Conservation (phyloP, 257 asterid species). For the Nicotiana tomentosiformis region DNA sequence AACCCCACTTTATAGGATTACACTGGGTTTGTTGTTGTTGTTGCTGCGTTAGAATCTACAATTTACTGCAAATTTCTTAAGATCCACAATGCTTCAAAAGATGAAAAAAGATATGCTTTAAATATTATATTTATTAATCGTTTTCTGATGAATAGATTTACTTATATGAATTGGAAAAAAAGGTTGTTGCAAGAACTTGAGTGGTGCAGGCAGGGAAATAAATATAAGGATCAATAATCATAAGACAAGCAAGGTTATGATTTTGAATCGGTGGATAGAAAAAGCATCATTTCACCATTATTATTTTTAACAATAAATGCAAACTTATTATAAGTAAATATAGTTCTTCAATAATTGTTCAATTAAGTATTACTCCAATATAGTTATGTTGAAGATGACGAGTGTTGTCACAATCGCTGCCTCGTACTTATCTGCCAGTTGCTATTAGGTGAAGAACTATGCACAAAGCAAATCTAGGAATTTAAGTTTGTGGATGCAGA, state of each 20-base stretch:
- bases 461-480: neutral
- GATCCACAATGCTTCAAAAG: neutral
- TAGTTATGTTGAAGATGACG: neutral
- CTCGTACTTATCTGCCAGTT: neutral
- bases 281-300: neutral
- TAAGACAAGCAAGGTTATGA: neutral
- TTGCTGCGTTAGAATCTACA: neutral
- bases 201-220: neutral
- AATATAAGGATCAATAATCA: neutral
- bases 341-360: neutral
- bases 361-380: neutral
- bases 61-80: neutral
- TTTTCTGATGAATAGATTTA: neutral
- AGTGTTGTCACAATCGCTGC: neutral
- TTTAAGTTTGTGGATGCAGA: neutral
- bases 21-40: no score
- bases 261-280: neutral
- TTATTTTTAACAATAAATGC: neutral
- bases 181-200: no score
- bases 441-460: neutral
- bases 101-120: neutral
- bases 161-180: neutral
- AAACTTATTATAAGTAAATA: neutral
- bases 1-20: no score
- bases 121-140: no score